Evolutionary conservation across 768 basidiomycete species (phyloP).

Genomic region (Boletus sp.): DNA sequence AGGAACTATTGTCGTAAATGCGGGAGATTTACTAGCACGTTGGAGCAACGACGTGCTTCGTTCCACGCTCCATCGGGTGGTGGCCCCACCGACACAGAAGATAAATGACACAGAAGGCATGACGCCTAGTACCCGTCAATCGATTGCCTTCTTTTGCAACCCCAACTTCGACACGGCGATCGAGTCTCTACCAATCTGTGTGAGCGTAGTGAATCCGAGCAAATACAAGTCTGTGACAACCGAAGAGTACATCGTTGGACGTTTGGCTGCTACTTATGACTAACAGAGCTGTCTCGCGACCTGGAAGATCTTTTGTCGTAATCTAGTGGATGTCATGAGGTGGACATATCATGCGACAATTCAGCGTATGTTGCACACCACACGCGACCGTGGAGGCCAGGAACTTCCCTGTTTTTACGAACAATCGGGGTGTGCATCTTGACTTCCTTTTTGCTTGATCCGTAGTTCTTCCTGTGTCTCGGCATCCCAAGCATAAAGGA

Average conservation of each 20-base stretch:
- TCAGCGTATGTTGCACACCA: slow-evolving; percentile 71
- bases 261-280: slow-evolving; percentile 58
- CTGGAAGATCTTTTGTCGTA: background rate
- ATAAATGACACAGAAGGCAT: slow-evolving; percentile 49
- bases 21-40: slow-evolving; percentile 75
- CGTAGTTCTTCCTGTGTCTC: slow-evolving; percentile 78
- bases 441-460: slow-evolving; percentile 55
- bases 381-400: slow-evolving; percentile 55
- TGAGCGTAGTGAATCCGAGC: slow-evolving; percentile 41
- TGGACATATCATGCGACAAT: slow-evolving; percentile 15
- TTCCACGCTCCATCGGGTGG: slow-evolving; percentile 82
- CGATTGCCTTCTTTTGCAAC: slow-evolving; percentile 87
- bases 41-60: slow-evolving; percentile 83
- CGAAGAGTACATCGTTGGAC: slow-evolving; percentile 74
- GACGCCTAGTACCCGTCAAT: slow-evolving; percentile 68
- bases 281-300: slow-evolving; percentile 20
- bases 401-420: slow-evolving; percentile 66
- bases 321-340: slow-evolving; percentile 13
- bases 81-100: slow-evolving; percentile 59
- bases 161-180: slow-evolving; percentile 71
- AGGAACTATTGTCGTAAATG: slow-evolving; percentile 79
- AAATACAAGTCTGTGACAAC: slow-evolving; percentile 75
- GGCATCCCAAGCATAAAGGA: slow-evolving; percentile 75
- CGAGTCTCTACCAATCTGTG: slow-evolving; percentile 66
- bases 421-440: slow-evolving; percentile 66